phyloP scores from a whole-genome alignment of 1,139 yeast species.

The Hanseniaspora sp. region DNA sequence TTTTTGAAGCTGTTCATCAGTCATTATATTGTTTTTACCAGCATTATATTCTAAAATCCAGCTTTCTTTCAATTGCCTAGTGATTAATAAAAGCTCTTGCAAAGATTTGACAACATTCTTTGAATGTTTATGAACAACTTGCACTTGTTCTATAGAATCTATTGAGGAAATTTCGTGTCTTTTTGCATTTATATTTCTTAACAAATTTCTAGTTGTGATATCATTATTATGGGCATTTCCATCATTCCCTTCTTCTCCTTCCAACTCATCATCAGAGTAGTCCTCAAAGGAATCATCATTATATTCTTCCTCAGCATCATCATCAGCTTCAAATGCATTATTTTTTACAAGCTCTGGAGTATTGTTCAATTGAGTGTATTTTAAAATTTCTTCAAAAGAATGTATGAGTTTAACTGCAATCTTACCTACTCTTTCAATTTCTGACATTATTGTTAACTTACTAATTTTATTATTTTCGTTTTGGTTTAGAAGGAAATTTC shows the following conservation, averaged over 20 bases:
- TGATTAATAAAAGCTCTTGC: constrained; percentile 28
- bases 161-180: constrained; percentile 13
- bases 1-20: background rate
- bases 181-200: constrained; percentile 14
- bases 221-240: background rate
- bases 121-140: constrained; percentile 27
- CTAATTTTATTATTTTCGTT: no score
- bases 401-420: constrained; percentile 7
- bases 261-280: constrained; percentile 7
- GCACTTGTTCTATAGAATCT: constrained; percentile 25
- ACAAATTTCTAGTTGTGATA: constrained; percentile 5
- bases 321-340: background rate
- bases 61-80: constrained; percentile 28
- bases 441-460: constrained; percentile 1
- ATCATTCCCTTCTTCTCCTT: background rate
- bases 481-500: no score
- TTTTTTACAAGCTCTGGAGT: constrained; percentile 10
- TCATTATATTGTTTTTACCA: background rate
- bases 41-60: constrained; percentile 22
- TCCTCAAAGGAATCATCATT: background rate
- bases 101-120: constrained; percentile 28
- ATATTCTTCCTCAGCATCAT: background rate
- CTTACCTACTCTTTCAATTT: constrained; percentile 10
- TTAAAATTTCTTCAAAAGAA: constrained; percentile 13
- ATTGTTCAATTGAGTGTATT: constrained; percentile 14